These are phyloP conservation scores for Cinnamomum chago DNA, from an alignment of 164 flowering plant genomes.

Conservation along the genomic window DNA sequence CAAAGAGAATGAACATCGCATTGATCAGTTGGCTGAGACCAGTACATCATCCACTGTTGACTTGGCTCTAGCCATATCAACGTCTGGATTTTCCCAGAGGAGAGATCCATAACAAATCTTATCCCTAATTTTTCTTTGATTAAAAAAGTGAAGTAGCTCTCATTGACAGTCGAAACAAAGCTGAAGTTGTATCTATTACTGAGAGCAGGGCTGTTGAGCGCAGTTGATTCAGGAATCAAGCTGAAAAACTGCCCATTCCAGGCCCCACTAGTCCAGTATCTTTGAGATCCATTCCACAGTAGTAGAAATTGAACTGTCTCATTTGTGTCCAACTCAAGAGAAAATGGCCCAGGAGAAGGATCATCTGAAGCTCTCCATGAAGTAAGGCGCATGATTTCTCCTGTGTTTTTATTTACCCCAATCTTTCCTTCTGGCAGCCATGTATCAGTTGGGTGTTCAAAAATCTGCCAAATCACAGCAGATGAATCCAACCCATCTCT, in stretches of 20 bases:
- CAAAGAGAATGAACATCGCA: conserved; percentile 20
- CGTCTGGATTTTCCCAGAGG: conserved; percentile 18
- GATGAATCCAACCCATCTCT: conserved; percentile 25
- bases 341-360: conserved; percentile 8
- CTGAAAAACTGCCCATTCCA: conserved; percentile 4
- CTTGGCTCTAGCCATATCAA: conserved; percentile 3
- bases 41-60: conserved; percentile 12
- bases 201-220: background rate
- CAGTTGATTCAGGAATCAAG: background rate
- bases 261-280: conserved; percentile 1
- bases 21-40: conserved; percentile 15
- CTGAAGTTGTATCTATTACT: conserved; percentile 9
- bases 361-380: conserved; percentile 7
- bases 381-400: background rate
- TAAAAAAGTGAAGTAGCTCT: conserved; percentile 16
- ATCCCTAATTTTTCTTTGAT: background rate
- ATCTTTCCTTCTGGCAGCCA: conserved; percentile 6
- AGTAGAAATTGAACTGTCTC: background rate
- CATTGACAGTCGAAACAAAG: background rate
- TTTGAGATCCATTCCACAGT: background rate
- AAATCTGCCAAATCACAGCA: conserved; percentile 50
- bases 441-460: conserved; percentile 25
- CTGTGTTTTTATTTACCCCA: background rate
- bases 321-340: conserved; percentile 1
- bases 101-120: conserved; percentile 11